A percentile compares a stretch with the other conserved stretches of the same genome.
phyloP scores from a whole-genome alignment of 78 protist species.

The Dictyostelium firmibasis region DNA sequence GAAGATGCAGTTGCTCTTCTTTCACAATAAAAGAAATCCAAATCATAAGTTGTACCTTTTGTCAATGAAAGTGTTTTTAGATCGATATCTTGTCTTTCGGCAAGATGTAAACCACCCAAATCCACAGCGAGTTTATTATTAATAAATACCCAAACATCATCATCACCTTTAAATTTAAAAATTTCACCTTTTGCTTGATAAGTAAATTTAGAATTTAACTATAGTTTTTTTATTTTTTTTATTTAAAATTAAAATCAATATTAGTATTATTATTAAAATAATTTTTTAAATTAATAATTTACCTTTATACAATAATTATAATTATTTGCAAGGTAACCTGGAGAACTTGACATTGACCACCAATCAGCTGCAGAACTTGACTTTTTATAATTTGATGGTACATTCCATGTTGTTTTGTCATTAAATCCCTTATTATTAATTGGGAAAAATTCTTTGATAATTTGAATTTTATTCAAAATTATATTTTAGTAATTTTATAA shows the following conservation, averaged over 20 bases:
- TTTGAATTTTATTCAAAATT: too few relatives aligned
- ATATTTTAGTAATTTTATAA: too few relatives aligned
- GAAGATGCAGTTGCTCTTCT: slow-evolving; percentile 42
- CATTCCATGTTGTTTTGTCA: too few relatives aligned
- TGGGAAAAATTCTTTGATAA: slow-evolving; percentile 1
- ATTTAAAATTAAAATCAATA: neutral
- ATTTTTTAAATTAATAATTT: neutral
- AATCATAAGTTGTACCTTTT: neutral
- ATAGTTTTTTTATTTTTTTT: neutral
- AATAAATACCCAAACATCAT: slow-evolving; percentile 83
- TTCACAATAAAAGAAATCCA: slow-evolving; percentile 81
- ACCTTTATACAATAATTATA: slow-evolving; percentile 41
- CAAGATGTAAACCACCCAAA: slow-evolving; percentile 62
- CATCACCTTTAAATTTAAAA: slow-evolving; percentile 84
- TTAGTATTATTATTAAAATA: neutral
- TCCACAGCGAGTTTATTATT: slow-evolving; percentile 45
- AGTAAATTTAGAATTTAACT: slow-evolving; percentile 17
- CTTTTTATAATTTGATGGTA: neutral
- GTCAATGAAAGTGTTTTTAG: too few relatives aligned
- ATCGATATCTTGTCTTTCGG: neutral
- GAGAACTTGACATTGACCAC: neutral
- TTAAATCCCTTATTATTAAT: slow-evolving; percentile 4
- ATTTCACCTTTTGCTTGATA: neutral
- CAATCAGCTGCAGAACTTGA: neutral
- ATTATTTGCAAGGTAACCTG: slow-evolving; percentile 25